Evolutionary conservation across 106 monocot species (phyloP).

Genomic region (Cymbidium sinense): DNA sequence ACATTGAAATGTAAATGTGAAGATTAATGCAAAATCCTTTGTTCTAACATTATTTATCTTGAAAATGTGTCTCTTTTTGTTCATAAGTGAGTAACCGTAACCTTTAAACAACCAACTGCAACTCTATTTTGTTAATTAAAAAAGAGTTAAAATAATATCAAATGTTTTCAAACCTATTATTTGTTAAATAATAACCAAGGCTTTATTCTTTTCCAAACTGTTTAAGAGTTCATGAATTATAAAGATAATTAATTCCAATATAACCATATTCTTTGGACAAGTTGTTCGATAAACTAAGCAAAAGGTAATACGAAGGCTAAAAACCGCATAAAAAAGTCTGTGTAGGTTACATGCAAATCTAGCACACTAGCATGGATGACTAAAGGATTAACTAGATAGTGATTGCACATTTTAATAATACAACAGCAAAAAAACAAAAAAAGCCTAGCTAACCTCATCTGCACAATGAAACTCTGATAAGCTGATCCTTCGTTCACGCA

Average conservation of each 20-base stretch:
- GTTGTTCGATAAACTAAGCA: neutral
- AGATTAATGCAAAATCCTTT: no score
- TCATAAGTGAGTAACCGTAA: neutral
- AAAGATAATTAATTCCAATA: neutral
- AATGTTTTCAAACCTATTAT: neutral
- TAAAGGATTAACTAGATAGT: neutral
- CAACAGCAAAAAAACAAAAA: neutral
- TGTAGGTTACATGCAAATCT: neutral
- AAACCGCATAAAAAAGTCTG: neutral
- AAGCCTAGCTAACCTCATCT: conserved; percentile 61
- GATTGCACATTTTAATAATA: neutral
- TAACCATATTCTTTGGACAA: no score
- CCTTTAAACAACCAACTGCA: neutral
- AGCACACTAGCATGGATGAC: neutral
- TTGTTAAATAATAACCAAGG: neutral
- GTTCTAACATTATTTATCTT: no score
- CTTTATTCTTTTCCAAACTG: neutral
- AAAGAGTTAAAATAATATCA: neutral
- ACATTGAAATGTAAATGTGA: no score
- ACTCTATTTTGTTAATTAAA: neutral
- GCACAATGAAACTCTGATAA: conserved; percentile 96
- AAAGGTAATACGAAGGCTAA: neutral
- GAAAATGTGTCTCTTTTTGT: no score
- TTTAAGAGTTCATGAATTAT: neutral
- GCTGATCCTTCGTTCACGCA: conserved; percentile 80